Conservation (phyloP, 2,329 filamentous ascomycete genomes). For the Rugonectria rugulosa region DNA sequence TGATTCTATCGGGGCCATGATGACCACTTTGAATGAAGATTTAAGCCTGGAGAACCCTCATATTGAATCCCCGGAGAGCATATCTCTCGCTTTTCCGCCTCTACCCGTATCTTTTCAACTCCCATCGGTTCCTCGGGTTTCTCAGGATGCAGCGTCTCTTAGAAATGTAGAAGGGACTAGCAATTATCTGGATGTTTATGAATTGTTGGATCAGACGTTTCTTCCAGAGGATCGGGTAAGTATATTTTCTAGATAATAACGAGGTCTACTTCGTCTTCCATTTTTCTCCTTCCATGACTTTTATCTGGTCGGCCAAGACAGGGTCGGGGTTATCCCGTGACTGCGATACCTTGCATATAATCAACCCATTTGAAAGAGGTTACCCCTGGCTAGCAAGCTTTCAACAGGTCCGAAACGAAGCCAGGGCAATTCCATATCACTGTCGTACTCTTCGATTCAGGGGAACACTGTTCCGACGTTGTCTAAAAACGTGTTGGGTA, state of each 20-base stretch:
- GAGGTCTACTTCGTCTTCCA: too few relatives aligned
- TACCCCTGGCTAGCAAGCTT: too few relatives aligned
- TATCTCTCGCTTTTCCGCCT: conserved; percentile 14
- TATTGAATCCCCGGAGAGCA: conserved; percentile 13
- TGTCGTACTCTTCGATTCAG: too few relatives aligned
- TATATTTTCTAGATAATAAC: conserved; percentile 7
- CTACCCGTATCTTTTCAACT: conserved; percentile 14
- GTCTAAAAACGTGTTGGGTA: too few relatives aligned
- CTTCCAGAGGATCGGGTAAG: conserved; percentile 7
- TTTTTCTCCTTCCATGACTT: too few relatives aligned
- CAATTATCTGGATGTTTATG: conserved; percentile 8
- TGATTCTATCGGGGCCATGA: neutral
- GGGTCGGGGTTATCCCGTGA: too few relatives aligned
- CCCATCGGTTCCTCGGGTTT: neutral
- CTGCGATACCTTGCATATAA: too few relatives aligned
- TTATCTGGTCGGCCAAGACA: too few relatives aligned
- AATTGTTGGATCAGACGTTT: conserved; percentile 6
- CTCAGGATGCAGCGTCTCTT: neutral
- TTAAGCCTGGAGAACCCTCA: neutral
- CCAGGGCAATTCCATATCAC: too few relatives aligned
- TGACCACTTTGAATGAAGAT: neutral
- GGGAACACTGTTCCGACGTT: too few relatives aligned
- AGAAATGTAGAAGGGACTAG: neutral
- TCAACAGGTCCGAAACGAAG: too few relatives aligned
- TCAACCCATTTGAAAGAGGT: too few relatives aligned